Percentiles rank a stretch among this genome's conserved stretches.
Conservation (phyloP, 768 basidiomycete species). For the Tylopilus sp. region DNA sequence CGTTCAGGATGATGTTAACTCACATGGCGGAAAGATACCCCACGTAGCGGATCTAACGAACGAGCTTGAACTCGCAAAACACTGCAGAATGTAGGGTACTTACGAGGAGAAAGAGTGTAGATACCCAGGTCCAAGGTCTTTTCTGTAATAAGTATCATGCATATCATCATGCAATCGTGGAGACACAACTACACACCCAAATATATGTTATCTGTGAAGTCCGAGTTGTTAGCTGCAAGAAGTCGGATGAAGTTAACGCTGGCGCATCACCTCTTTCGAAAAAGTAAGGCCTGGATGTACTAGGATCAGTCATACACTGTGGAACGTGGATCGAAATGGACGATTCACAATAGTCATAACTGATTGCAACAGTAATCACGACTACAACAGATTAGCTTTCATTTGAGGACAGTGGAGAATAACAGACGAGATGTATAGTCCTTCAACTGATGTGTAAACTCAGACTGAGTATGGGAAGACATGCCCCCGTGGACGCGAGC, state of each 20-base stretch:
- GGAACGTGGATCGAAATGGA: background rate
- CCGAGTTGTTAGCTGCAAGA: background rate
- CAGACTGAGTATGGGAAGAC: background rate
- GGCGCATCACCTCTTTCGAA: background rate
- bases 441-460: background rate
- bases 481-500: background rate
- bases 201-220: background rate
- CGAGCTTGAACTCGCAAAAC: background rate
- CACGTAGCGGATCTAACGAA: background rate
- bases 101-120: conserved; percentile 1
- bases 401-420: background rate
- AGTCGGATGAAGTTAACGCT: too few relatives aligned
- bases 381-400: background rate
- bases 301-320: background rate
- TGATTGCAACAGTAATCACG: background rate
- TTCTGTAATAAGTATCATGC: background rate
- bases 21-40: background rate
- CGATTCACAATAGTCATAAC: background rate
- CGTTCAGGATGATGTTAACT: background rate
- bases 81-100: background rate
- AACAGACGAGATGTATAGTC: conserved; percentile 1
- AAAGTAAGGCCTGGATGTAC: background rate
- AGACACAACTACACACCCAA: background rate
- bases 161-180: background rate
- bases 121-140: conserved; percentile 1